These are phyloP conservation scores for Schoenoplectus triqueter DNA, from an alignment of 202 grass and related monocot species.

Conservation along the genomic window DNA sequence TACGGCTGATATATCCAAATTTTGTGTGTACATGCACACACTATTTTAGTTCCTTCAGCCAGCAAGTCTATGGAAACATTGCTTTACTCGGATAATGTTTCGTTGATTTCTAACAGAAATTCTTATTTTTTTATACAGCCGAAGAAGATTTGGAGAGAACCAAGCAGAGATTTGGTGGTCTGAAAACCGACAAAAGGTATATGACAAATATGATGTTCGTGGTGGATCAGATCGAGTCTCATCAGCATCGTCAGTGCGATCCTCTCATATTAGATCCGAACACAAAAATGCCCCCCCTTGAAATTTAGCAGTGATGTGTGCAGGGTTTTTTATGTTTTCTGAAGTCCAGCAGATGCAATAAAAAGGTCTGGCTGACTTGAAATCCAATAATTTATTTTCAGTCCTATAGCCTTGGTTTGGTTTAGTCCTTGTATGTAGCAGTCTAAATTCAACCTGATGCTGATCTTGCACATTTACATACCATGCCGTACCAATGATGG, in stretches of 20 bases:
- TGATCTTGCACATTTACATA: background rate
- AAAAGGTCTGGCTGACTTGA: constrained; percentile 28
- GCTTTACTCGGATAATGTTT: background rate
- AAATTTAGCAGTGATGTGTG: constrained; percentile 3
- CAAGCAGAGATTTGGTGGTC: constrained; percentile 92
- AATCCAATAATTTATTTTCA: background rate
- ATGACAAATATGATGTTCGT: constrained; percentile 75
- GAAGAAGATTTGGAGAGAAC: constrained; percentile 90
- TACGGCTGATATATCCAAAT: background rate
- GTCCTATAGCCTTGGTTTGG: background rate
- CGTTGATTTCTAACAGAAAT: constrained; percentile 16
- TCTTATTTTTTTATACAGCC: constrained; percentile 46
- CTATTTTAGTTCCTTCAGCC: background rate
- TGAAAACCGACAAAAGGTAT: constrained; percentile 86
- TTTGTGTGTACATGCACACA: too few species aligned
- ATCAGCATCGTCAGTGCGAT: constrained; percentile 55
- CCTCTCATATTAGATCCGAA: constrained; percentile 39
- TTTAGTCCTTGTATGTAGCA: constrained; percentile 9
- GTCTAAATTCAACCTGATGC: constrained; percentile 21
- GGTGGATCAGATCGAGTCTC: constrained; percentile 59
- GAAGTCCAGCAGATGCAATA: background rate
- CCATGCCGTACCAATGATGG: background rate
- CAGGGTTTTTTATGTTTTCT: background rate
- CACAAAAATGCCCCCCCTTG: constrained; percentile 23
- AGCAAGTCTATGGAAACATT: background rate